A percentile compares a stretch with the other conserved stretches of the same genome.
Evolutionary conservation across 2,329 filamentous ascomycete species (phyloP).

Genomic region (Aspergillus chevalieri): DNA sequence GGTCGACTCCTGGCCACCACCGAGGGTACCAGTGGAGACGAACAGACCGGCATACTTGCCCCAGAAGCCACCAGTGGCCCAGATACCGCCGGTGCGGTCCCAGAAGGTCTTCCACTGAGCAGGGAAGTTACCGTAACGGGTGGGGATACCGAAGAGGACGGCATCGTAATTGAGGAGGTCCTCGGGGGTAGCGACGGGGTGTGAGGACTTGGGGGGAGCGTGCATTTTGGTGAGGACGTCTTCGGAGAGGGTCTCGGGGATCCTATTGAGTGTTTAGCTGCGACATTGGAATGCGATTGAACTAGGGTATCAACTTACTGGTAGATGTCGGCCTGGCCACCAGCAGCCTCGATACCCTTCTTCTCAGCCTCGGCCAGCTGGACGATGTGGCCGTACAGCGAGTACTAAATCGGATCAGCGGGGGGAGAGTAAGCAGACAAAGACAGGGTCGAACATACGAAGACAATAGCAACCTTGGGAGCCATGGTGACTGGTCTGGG

Average conservation of each 20-base stretch:
- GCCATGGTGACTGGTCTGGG: conserved; percentile 57
- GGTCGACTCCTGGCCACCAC: conserved; percentile 91
- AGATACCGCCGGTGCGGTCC: conserved; percentile 84
- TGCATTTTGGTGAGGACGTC: conserved; percentile 88
- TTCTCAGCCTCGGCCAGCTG: conserved; percentile 83
- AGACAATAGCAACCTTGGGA: conserved; percentile 87
- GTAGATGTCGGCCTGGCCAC: conserved; percentile 73
- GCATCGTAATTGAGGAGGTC: conserved; percentile 72
- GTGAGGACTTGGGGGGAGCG: conserved; percentile 67
- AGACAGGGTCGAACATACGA: conserved; percentile 50
- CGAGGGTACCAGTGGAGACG: conserved; percentile 73
- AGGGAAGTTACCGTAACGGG: conserved; percentile 94
- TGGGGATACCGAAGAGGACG: conserved; percentile 90
- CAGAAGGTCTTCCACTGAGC: conserved; percentile 84
- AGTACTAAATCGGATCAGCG: conserved; percentile 57
- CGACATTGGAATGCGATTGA: background rate
- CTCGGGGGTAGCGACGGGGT: conserved; percentile 58
- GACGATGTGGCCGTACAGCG: conserved; percentile 87
- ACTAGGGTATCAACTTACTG: conserved; percentile 51
- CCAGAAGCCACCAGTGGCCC: conserved; percentile 67
- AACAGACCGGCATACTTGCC: conserved; percentile 92
- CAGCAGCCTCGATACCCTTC: conserved; percentile 80
- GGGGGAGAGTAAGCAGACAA: conserved; percentile 8
- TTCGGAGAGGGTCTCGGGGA: conserved; percentile 76
- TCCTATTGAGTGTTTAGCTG: conserved; percentile 36